Conservation (phyloP, 1,284 basidiomycete genomes). For the Pisolithus thermaeus region DNA sequence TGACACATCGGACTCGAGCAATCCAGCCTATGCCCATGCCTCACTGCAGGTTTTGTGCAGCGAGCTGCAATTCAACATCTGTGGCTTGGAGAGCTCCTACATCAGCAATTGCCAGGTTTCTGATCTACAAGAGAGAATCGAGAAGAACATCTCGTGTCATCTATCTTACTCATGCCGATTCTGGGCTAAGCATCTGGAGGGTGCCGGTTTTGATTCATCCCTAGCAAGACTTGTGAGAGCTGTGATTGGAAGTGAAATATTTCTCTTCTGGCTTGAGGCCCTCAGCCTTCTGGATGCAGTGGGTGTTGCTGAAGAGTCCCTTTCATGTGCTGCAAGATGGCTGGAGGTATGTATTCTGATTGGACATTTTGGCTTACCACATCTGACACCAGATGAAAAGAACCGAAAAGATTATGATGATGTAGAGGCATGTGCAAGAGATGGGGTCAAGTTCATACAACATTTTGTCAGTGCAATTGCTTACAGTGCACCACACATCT, state of each 20-base stretch:
- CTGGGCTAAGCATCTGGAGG: constrained; percentile 20
- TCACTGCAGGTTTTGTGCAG: constrained; percentile 16
- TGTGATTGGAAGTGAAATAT: constrained; percentile 12
- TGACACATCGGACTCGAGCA: not conserved
- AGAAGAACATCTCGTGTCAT: constrained; percentile 11
- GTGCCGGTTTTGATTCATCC: not conserved
- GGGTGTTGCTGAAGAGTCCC: not conserved
- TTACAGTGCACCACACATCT: no score
- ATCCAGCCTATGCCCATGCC: constrained; percentile 10
- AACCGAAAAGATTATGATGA: no score
- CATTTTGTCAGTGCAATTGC: no score
- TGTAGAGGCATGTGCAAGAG: no score
- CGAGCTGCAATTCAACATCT: constrained; percentile 30
- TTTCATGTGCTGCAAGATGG: not conserved
- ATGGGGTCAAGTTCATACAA: no score
- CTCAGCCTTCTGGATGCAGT: not conserved
- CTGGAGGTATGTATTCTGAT: not conserved
- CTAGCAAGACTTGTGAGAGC: constrained; percentile 1
- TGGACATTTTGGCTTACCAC: not conserved
- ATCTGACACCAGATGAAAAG: no score
- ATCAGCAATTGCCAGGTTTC: constrained; percentile 14
- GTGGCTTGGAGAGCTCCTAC: constrained; percentile 23
- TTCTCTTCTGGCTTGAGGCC: constrained; percentile 24
- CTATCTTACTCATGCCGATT: constrained; percentile 23
- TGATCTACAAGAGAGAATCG: constrained; percentile 6